A percentile compares a stretch with the other conserved stretches of the same genome.
phyloP scores from a whole-genome alignment of 2,329 filamentous ascomycete genomes.

The Colletotrichum siamense region DNA sequence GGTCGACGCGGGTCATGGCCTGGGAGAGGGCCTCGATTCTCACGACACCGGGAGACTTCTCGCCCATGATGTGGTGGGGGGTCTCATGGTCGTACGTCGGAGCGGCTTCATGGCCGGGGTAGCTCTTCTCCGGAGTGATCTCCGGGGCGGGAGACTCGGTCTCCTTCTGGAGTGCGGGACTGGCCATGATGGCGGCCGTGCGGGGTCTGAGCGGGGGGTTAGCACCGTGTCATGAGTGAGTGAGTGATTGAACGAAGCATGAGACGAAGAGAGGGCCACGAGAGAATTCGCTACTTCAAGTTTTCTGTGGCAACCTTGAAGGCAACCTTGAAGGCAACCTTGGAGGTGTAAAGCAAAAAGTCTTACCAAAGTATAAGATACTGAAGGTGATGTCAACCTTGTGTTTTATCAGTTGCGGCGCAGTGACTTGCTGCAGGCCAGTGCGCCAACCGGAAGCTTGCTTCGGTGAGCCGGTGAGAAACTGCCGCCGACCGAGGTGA shows the following conservation, averaged over 20 bases:
- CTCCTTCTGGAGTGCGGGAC: background rate
- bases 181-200: background rate
- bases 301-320: background rate
- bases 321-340: background rate
- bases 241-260: background rate
- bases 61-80: constrained; percentile 23
- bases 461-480: background rate
- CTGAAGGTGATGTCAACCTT: background rate
- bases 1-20: constrained; percentile 57
- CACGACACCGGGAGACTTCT: constrained; percentile 58
- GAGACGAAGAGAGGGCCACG: background rate
- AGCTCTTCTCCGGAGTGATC: background rate
- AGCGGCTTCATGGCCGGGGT: background rate
- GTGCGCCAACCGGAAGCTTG: background rate
- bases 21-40: constrained; percentile 62
- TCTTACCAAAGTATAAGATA: background rate
- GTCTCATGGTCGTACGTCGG: background rate
- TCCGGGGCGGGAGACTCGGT: background rate
- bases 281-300: background rate
- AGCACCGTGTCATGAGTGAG: background rate
- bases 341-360: background rate
- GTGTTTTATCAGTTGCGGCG: background rate
- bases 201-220: background rate
- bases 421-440: background rate
- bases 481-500: background rate